These are phyloP conservation scores for Cicer yamashitae DNA, from an alignment of 306 rosid species.

Conservation along the genomic window DNA sequence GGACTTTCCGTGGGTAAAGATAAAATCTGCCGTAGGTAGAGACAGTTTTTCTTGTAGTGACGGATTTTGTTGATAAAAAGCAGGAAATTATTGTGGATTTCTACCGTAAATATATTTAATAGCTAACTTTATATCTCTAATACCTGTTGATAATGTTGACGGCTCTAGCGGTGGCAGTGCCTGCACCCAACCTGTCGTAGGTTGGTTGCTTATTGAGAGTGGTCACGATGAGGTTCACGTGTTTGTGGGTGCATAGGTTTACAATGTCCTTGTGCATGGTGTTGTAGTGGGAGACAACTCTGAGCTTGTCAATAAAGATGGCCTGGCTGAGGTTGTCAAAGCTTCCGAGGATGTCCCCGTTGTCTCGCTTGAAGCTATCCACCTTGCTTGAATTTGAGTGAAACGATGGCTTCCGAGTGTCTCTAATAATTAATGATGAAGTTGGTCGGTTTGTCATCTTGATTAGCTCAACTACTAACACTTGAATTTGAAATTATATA, in stretches of 20 bases:
- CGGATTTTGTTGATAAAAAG: too few species aligned
- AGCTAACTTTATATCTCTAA: too few species aligned
- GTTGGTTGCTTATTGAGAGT: slow-evolving; percentile 52
- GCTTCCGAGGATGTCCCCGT: slow-evolving; percentile 41
- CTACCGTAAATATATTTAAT: too few species aligned
- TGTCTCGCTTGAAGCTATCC: not conserved
- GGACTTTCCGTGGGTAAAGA: too few species aligned
- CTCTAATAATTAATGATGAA: slow-evolving; percentile 45
- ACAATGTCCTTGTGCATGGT: slow-evolving; percentile 54
- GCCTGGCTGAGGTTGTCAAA: slow-evolving; percentile 52
- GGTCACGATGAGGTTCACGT: slow-evolving; percentile 39
- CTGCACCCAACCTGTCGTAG: slow-evolving; percentile 46
- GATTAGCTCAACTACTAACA: slow-evolving; percentile 45
- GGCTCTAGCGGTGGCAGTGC: slow-evolving; percentile 50
- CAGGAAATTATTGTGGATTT: too few species aligned
- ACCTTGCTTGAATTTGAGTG: not conserved
- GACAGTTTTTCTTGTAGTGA: too few species aligned
- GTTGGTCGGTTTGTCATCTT: slow-evolving; percentile 43
- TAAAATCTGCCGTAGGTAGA: too few species aligned
- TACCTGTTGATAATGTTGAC: slow-evolving; percentile 46
- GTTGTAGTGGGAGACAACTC: slow-evolving; percentile 43
- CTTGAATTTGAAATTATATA: slow-evolving; percentile 4
- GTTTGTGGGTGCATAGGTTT: slow-evolving; percentile 34
- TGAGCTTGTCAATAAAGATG: slow-evolving; percentile 49
- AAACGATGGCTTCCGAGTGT: slow-evolving; percentile 33